phyloP scores from a whole-genome alignment of 768 basidiomycete genomes.

The Tulasnella sp. region DNA sequence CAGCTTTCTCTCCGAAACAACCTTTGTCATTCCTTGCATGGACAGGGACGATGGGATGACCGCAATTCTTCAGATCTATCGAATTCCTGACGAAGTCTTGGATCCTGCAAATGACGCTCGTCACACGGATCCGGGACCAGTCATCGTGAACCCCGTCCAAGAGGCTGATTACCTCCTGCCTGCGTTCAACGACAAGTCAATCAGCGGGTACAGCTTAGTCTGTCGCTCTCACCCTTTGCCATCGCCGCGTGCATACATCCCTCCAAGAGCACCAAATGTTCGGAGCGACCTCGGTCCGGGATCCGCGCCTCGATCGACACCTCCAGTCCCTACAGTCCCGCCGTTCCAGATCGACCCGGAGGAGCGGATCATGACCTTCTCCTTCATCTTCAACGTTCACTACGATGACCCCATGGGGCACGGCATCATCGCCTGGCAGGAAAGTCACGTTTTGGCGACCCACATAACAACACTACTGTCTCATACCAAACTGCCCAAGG shows the following conservation, averaged over 20 bases:
- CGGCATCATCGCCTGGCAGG: slow-evolving; percentile 7
- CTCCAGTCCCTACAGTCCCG: not conserved
- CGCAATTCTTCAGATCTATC: not conserved
- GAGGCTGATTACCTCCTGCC: not conserved
- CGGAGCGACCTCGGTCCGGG: not conserved
- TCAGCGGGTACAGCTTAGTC: not conserved
- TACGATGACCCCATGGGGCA: not conserved
- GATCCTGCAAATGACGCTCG: not conserved
- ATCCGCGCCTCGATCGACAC: not conserved
- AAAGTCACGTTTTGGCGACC: not conserved
- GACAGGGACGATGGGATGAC: not conserved
- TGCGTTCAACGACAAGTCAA: not conserved
- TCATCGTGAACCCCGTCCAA: not conserved
- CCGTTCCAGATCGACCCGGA: slow-evolving; percentile 3
- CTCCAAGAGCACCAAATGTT: not conserved
- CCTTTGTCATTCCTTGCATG: slow-evolving; percentile 8
- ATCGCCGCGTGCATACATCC: slow-evolving; percentile 1
- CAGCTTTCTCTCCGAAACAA: slow-evolving; percentile 6
- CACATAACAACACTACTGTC: slow-evolving; percentile 7
- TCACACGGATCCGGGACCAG: not conserved
- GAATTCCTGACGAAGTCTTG: not conserved
- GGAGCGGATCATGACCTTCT: slow-evolving; percentile 9
- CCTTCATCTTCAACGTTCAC: slow-evolving; percentile 12
- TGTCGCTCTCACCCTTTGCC: slow-evolving; percentile 7
- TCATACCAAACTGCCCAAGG: not conserved